Evolutionary conservation across 768 basidiomycete genomes (phyloP).

Genomic region (Neoboletus brunneissimus): DNA sequence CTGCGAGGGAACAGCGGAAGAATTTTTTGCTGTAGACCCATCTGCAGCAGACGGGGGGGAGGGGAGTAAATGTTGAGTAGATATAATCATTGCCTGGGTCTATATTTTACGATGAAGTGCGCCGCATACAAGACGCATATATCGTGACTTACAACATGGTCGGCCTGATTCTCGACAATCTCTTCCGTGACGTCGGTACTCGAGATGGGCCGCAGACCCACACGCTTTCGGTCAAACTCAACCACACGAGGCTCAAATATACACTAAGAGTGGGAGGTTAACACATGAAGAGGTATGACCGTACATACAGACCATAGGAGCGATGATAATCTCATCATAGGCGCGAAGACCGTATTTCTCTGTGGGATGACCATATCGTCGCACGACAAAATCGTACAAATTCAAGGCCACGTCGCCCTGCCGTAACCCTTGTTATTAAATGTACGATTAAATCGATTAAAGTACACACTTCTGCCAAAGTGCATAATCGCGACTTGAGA

Average conservation of each 20-base stretch:
- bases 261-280: constrained; percentile 48
- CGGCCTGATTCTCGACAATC: constrained; percentile 54
- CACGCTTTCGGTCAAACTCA: constrained; percentile 78
- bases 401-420: constrained; percentile 90
- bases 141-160: constrained; percentile 46
- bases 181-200: constrained; percentile 71
- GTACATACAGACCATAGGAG: constrained; percentile 72
- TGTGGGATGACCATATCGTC: constrained; percentile 69
- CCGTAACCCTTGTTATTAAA: constrained; percentile 6
- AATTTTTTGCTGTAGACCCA: constrained; percentile 22
- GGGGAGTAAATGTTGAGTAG: constrained; percentile 74
- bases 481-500: constrained; percentile 80
- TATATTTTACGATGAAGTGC: constrained; percentile 30
- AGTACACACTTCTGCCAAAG: constrained; percentile 74
- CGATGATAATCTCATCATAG: constrained; percentile 93
- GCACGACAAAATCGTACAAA: constrained; percentile 85
- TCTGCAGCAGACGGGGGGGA: constrained; percentile 34
- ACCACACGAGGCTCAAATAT: constrained; percentile 92
- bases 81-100: constrained; percentile 91
- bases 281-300: neutral
- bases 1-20: constrained; percentile 24
- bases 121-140: neutral
- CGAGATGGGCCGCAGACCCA: constrained; percentile 46
- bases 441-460: constrained; percentile 1
- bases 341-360: constrained; percentile 88